Conservation (phyloP, 2,329 filamentous ascomycete species). For the Ophiostoma sp. region DNA sequence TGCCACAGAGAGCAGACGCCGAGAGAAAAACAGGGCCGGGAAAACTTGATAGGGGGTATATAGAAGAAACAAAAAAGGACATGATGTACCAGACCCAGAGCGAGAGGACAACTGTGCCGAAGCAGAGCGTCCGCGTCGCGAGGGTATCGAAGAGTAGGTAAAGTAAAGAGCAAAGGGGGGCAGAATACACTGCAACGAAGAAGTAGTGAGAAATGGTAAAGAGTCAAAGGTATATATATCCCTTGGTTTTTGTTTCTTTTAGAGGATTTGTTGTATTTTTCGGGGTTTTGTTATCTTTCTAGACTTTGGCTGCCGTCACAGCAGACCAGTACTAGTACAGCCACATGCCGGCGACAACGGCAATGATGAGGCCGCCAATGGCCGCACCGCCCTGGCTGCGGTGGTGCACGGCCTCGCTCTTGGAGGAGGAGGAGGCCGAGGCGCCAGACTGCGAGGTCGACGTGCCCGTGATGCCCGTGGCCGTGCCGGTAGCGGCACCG, state of each 20-base stretch:
- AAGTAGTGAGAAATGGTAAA: neutral
- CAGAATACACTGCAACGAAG: neutral
- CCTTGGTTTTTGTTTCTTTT: constrained; percentile 13
- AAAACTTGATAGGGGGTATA: constrained; percentile 12
- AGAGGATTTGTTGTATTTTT: neutral
- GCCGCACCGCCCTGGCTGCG: constrained; percentile 46
- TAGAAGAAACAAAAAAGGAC: constrained; percentile 16
- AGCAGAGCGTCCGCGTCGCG: neutral
- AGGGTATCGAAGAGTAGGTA: constrained; percentile 2
- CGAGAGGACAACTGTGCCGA: neutral
- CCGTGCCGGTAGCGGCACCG: constrained; percentile 18
- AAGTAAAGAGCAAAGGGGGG: constrained; percentile 15
- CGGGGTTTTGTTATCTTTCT: constrained; percentile 2
- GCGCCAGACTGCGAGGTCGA: constrained; percentile 17
- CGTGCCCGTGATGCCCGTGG: constrained; percentile 9
- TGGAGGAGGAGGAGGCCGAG: constrained; percentile 29
- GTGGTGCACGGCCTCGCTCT: constrained; percentile 41
- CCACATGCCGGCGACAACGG: constrained; percentile 49
- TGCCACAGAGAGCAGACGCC: neutral
- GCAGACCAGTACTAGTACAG: constrained; percentile 40
- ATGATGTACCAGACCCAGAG: neutral
- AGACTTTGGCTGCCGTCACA: neutral
- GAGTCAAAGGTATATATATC: neutral
- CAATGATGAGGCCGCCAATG: constrained; percentile 50
- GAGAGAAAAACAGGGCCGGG: neutral